Conservation (phyloP, 768 basidiomycete genomes). For the Rhizopogon vinicolor region DNA sequence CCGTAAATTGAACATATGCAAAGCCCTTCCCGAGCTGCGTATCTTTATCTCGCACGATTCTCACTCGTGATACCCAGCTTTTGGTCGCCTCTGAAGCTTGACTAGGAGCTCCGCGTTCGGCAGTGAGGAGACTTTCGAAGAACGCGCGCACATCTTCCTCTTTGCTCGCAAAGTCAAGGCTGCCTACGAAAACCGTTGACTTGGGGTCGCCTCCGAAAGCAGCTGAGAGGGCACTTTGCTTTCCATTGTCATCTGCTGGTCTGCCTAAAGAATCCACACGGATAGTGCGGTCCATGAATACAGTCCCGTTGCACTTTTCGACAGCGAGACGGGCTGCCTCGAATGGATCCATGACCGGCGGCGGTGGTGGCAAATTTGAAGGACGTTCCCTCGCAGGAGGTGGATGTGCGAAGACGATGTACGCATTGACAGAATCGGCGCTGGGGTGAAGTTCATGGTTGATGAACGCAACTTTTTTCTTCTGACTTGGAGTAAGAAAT, state of each 20-base stretch:
- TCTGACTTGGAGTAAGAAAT: constrained; percentile 77
- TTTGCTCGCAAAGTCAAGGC: constrained; percentile 85
- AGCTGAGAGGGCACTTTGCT: constrained; percentile 18
- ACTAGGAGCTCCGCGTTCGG: constrained; percentile 62
- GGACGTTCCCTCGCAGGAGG: constrained; percentile 35
- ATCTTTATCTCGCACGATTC: constrained; percentile 84
- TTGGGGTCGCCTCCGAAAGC: constrained; percentile 59
- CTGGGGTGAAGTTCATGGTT: constrained; percentile 84
- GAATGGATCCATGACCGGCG: constrained; percentile 56
- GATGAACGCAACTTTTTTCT: constrained; percentile 93
- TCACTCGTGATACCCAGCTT: constrained; percentile 78
- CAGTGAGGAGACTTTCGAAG: constrained; percentile 73
- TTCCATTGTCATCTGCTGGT: constrained; percentile 9
- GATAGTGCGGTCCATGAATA: constrained; percentile 74
- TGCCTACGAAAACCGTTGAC: constrained; percentile 85
- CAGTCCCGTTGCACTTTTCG: constrained; percentile 57
- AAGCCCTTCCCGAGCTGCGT: constrained; percentile 96
- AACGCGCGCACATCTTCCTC: constrained; percentile 87
- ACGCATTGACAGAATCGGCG: constrained; percentile 77
- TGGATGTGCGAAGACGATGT: constrained; percentile 85
- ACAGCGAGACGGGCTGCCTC: constrained; percentile 62
- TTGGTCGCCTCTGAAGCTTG: constrained; percentile 31
- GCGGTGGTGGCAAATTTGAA: constrained; percentile 46
- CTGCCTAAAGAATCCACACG: constrained; percentile 69
- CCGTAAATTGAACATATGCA: constrained; percentile 85